These are phyloP conservation scores for Fennellomyces sp. DNA, from an alignment of 371 early-diverging fungal species.

Conservation along the genomic window DNA sequence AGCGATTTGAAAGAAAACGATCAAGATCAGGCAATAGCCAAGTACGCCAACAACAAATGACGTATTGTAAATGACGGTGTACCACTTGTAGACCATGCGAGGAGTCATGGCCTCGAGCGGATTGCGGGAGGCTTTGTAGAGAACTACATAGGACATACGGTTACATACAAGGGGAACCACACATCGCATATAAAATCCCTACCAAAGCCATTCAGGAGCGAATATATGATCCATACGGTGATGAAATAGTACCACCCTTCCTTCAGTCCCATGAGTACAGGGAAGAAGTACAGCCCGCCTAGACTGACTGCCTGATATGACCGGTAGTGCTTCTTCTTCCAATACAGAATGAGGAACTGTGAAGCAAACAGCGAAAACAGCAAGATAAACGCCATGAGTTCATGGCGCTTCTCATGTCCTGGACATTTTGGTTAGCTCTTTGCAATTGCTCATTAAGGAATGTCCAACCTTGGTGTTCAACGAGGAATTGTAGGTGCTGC, in stretches of 20 bases:
- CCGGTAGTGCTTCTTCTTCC: conserved; percentile 78
- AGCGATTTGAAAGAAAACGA: conserved; percentile 62
- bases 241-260: conserved; percentile 55
- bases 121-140: conserved; percentile 60
- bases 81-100: conserved; percentile 75
- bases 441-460: neutral
- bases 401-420: conserved; percentile 75
- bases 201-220: conserved; percentile 46
- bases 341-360: conserved; percentile 75
- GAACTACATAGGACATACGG: conserved; percentile 31
- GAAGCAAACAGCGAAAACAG: conserved; percentile 69
- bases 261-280: conserved; percentile 52
- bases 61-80: conserved; percentile 60
- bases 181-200: too few species aligned
- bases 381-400: conserved; percentile 80
- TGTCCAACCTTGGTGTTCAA: conserved; percentile 44
- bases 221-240: conserved; percentile 43
- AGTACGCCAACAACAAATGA: conserved; percentile 67
- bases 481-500: conserved; percentile 35
- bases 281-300: conserved; percentile 76
- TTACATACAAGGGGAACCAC: too few species aligned
- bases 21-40: conserved; percentile 60
- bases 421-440: neutral
- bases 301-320: conserved; percentile 80
- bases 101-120: conserved; percentile 73